A percentile compares a stretch with the other conserved stretches of the same genome.
Evolutionary conservation across 805 yeast species (phyloP).

Genomic region (Kregervanrija fluxuum): DNA sequence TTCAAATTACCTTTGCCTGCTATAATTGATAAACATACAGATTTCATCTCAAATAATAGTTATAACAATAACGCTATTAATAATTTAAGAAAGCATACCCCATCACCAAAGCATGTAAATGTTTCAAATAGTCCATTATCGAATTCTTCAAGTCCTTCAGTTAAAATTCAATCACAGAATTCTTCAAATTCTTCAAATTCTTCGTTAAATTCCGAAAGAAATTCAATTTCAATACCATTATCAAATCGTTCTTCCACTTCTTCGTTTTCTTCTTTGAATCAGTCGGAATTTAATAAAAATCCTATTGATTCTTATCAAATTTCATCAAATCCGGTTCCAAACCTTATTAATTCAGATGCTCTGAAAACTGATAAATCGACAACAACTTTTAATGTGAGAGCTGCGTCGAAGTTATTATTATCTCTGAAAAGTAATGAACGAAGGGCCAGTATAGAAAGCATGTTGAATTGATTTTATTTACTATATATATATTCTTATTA

Average conservation of each 20-base stretch:
- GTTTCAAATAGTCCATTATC: too few species aligned
- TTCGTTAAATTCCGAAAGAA: background rate
- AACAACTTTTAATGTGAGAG: slow-evolving; percentile 2
- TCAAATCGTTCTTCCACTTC: background rate
- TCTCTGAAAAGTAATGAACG: slow-evolving; percentile 11
- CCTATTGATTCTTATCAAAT: background rate
- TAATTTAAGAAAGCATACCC: too few species aligned
- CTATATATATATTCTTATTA: background rate
- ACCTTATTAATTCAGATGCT: background rate
- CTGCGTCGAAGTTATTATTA: slow-evolving; percentile 15
- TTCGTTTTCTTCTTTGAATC: background rate
- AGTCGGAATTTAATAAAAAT: background rate
- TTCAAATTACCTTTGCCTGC: slow-evolving; percentile 24
- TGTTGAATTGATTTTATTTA: slow-evolving; percentile 3
- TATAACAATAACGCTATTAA: too few species aligned
- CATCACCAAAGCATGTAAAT: too few species aligned
- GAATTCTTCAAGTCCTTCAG: too few species aligned
- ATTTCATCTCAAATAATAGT: background rate
- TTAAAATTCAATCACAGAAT: background rate
- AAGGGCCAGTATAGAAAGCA: slow-evolving; percentile 5
- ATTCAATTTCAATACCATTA: background rate
- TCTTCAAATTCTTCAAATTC: background rate
- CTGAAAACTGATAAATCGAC: background rate
- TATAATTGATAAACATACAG: slow-evolving; percentile 14
- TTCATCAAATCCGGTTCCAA: background rate